These are phyloP conservation scores for Fusarium continuum DNA, from an alignment of 2,329 filamentous ascomycete genomes.

Conservation along the genomic window DNA sequence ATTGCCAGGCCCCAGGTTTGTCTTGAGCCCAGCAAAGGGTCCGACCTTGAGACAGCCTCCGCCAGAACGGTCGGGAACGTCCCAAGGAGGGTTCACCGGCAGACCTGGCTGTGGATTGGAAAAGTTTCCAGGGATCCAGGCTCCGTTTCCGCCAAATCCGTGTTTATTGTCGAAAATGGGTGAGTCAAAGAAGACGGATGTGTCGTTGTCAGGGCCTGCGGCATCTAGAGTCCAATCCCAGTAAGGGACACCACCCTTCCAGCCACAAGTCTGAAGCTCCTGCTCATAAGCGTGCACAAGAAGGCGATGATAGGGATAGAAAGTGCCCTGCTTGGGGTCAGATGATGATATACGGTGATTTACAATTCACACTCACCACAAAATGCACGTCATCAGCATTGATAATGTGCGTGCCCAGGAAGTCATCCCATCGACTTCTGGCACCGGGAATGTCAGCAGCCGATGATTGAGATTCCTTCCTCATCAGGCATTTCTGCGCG, in stretches of 20 bases:
- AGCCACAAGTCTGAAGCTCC: slow-evolving; percentile 38
- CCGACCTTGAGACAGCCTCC: slow-evolving; percentile 41
- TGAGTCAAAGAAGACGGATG: slow-evolving; percentile 33
- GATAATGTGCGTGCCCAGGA: slow-evolving; percentile 29
- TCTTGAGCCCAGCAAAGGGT: slow-evolving; percentile 36
- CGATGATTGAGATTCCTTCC: slow-evolving; percentile 8
- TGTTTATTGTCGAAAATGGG: slow-evolving; percentile 46
- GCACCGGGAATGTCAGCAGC: slow-evolving; percentile 10
- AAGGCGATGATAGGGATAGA: slow-evolving; percentile 31
- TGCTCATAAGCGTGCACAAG: slow-evolving; percentile 36
- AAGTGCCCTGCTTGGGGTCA: slow-evolving; percentile 4
- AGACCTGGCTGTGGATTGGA: slow-evolving; percentile 18
- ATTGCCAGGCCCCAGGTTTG: slow-evolving; percentile 16
- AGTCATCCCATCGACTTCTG: slow-evolving; percentile 27
- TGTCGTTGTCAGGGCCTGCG: slow-evolving; percentile 21
- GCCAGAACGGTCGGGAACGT: slow-evolving; percentile 27
- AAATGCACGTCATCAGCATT: slow-evolving; percentile 26
- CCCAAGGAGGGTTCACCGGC: slow-evolving; percentile 25
- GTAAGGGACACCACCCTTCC: slow-evolving; percentile 37
- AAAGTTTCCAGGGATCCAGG: slow-evolving; percentile 26
- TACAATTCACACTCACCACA: not conserved
- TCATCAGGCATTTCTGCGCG: slow-evolving; percentile 33
- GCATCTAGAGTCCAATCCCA: slow-evolving; percentile 38
- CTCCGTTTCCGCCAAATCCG: slow-evolving; percentile 29
- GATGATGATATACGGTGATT: not conserved